A percentile compares a stretch with the other conserved stretches of the same genome.
phyloP scores from a whole-genome alignment of 768 basidiomycete species.

The Lentinula detonsa region DNA sequence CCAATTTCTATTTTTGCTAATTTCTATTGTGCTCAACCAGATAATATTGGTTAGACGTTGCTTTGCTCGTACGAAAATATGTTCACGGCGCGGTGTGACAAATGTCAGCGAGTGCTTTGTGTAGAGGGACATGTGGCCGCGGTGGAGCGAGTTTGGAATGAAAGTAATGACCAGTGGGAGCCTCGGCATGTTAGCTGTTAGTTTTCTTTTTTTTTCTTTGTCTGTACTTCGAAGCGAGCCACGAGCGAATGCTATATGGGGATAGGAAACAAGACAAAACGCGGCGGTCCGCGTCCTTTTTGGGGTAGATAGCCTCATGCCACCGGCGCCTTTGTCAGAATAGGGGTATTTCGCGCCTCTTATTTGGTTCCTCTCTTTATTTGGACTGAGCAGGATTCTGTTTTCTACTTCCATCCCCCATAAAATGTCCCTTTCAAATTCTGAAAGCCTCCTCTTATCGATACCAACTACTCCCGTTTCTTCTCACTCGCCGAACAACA shows the following conservation, averaged over 20 bases:
- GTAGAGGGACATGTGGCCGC: slow-evolving; percentile 69
- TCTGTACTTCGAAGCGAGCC: background rate
- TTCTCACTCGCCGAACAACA: slow-evolving; percentile 30
- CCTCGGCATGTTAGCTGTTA: slow-evolving; percentile 45
- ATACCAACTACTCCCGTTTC: slow-evolving; percentile 21
- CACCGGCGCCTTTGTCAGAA: background rate
- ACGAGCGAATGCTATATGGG: background rate
- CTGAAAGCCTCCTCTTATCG: background rate
- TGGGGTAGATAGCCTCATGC: background rate
- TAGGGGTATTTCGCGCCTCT: background rate
- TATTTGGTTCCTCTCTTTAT: background rate
- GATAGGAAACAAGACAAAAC: slow-evolving; percentile 5
- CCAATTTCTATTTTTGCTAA: slow-evolving; percentile 6
- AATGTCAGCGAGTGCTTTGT: slow-evolving; percentile 62
- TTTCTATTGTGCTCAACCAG: background rate
- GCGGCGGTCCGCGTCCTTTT: background rate
- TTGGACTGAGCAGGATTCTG: background rate
- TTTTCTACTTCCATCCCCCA: slow-evolving; percentile 1
- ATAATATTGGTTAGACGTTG: slow-evolving; percentile 30
- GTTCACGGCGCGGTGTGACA: slow-evolving; percentile 54
- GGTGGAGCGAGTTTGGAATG: slow-evolving; percentile 53
- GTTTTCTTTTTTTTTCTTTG: slow-evolving; percentile 7
- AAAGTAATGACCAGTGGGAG: slow-evolving; percentile 34
- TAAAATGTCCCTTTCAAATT: slow-evolving; percentile 1
- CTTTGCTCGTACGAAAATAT: slow-evolving; percentile 53